Conservation (phyloP, 306 rosid genomes). For the Vicia villosa region DNA sequence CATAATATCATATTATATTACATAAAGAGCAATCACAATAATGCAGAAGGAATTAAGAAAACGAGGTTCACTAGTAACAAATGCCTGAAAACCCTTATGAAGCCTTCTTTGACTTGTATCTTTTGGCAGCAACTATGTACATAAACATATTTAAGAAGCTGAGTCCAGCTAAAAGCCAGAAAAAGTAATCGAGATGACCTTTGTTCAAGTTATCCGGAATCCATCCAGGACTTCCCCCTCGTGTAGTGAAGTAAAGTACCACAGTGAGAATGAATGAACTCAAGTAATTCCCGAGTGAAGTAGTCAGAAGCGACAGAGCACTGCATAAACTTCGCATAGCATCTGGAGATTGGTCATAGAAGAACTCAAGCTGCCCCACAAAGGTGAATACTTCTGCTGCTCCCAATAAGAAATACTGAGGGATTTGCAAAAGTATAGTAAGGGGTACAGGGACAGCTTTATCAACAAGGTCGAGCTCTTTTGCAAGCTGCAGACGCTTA, state of each 20-base stretch:
- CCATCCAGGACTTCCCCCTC: conserved; percentile 72
- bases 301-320: conserved; percentile 84
- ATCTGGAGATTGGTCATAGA: conserved; percentile 95
- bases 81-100: conserved; percentile 39
- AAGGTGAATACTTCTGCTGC: conserved; percentile 87
- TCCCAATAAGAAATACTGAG: conserved; percentile 88
- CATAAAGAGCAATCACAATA: conserved; percentile 28
- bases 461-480: conserved; percentile 63
- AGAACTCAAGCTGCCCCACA: conserved; percentile 92
- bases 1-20: conserved; percentile 10
- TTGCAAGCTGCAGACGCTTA: conserved; percentile 64
- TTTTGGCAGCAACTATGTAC: conserved; percentile 60
- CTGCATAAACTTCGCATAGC: conserved; percentile 97
- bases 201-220: conserved; percentile 80
- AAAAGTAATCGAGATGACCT: conserved; percentile 82
- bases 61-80: conserved; percentile 5
- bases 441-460: conserved; percentile 67
- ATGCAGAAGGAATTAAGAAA: conserved; percentile 24
- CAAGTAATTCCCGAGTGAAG: conserved; percentile 76
- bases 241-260: conserved; percentile 77
- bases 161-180: conserved; percentile 90
- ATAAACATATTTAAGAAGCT: conserved; percentile 72
- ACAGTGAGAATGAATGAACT: conserved; percentile 81
- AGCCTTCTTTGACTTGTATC: conserved; percentile 77
- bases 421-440: conserved; percentile 77